Conservation (phyloP, 805 yeast species). For the Yamadazyma takamatsuzukensis region DNA sequence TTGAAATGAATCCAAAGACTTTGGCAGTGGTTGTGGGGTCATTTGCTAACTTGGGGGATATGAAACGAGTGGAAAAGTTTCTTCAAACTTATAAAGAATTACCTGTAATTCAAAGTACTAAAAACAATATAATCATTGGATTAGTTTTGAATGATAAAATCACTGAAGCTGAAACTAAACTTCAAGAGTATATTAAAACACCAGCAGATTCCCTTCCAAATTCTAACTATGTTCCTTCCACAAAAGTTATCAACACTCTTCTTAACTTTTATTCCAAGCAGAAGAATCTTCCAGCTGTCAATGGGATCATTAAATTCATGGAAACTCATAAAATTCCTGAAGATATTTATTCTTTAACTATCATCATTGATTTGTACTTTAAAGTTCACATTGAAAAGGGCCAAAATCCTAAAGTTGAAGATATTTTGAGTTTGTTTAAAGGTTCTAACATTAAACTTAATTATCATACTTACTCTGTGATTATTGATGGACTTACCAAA, state of each 20-base stretch:
- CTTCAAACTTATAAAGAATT: constrained; percentile 27
- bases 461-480: constrained; percentile 45
- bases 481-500: constrained; percentile 52
- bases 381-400: constrained; percentile 44
- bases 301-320: constrained; percentile 46
- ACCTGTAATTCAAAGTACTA: constrained; percentile 35
- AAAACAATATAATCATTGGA: constrained; percentile 45
- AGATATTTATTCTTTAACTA: constrained; percentile 62
- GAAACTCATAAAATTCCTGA: constrained; percentile 40
- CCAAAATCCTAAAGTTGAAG: constrained; percentile 35
- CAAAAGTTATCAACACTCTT: constrained; percentile 50
- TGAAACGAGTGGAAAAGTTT: constrained; percentile 40
- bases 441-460: constrained; percentile 27
- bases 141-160: constrained; percentile 37
- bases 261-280: constrained; percentile 38
- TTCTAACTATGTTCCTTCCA: constrained; percentile 39
- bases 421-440: constrained; percentile 40
- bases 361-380: constrained; percentile 52
- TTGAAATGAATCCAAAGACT: constrained; percentile 45
- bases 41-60: constrained; percentile 38
- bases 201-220: no score
- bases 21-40: constrained; percentile 46
- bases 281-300: constrained; percentile 45
- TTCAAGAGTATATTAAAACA: constrained; percentile 33
- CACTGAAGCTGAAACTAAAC: constrained; percentile 41